phyloP scores from a whole-genome alignment of 2,329 filamentous ascomycete genomes.

The Pseudocercospora cruenta region DNA sequence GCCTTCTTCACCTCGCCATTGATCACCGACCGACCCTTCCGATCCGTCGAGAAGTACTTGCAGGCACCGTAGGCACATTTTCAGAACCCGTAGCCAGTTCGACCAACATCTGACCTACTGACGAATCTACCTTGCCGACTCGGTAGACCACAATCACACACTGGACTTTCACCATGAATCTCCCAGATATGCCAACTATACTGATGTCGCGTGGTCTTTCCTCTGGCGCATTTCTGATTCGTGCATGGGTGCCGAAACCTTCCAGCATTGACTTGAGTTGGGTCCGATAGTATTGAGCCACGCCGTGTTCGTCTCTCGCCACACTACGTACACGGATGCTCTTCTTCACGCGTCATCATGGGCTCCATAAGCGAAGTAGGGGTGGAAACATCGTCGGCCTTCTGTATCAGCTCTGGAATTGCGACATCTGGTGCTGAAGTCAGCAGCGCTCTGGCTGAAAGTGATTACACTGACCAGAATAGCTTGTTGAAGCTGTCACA shows the following conservation, averaged over 20 bases:
- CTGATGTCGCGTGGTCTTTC: conserved; percentile 13
- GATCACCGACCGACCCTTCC: conserved; percentile 23
- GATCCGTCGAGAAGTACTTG: conserved; percentile 27
- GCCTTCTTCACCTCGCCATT: conserved; percentile 25
- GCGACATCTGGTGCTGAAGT: conserved; percentile 16
- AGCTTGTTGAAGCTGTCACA: conserved; percentile 1
- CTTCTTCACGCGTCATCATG: conserved; percentile 17
- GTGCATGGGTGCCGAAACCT: conserved; percentile 24
- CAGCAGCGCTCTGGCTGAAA: not conserved
- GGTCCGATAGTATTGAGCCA: conserved; percentile 19
- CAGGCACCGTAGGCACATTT: conserved; percentile 25
- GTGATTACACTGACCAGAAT: not conserved
- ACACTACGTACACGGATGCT: conserved; percentile 25
- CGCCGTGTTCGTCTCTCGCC: conserved; percentile 21
- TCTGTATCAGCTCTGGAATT: conserved; percentile 22
- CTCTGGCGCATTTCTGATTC: conserved; percentile 22
- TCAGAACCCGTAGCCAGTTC: conserved; percentile 26
- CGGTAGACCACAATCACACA: conserved; percentile 27
- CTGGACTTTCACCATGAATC: conserved; percentile 23
- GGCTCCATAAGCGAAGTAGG: not conserved
- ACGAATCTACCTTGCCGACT: conserved; percentile 16
- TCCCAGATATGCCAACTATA: conserved; percentile 25
- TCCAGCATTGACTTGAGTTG: conserved; percentile 15
- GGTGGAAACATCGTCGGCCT: not conserved
- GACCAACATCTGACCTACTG: not conserved